Conservation (phyloP, 176 grass and related monocot species). For the Saccharum officinarum region DNA sequence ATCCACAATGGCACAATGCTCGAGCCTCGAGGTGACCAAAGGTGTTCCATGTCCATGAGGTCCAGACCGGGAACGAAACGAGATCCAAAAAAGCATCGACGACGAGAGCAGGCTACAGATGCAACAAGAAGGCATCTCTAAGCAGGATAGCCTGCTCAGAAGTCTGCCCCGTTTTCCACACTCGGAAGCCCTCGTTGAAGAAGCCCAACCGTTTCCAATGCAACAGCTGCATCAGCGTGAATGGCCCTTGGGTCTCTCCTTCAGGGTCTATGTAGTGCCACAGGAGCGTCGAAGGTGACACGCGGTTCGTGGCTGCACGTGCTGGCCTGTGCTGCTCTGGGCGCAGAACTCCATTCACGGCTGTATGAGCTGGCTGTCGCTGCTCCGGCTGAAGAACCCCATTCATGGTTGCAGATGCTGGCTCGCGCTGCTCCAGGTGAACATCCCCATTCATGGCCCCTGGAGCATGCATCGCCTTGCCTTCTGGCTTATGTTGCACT, state of each 20-base stretch:
- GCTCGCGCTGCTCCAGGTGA: not conserved
- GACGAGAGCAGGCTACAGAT: not conserved
- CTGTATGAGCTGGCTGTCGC: not conserved
- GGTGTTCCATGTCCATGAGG: not conserved
- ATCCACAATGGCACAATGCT: not conserved
- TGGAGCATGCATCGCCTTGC: not conserved
- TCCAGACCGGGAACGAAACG: not conserved
- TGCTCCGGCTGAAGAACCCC: not conserved
- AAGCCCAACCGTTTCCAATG: conserved; percentile 41
- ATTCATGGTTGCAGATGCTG: not conserved
- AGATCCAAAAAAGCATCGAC: not conserved
- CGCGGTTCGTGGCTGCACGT: not conserved
- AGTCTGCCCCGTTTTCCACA: conserved; percentile 56
- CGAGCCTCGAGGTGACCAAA: not conserved
- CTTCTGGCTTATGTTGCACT: conserved; percentile 4
- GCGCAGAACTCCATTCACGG: not conserved
- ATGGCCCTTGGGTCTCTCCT: conserved; percentile 51
- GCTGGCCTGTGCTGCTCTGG: not conserved
- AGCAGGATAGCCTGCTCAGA: conserved; percentile 41
- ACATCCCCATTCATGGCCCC: not conserved
- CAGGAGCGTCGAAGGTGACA: not conserved
- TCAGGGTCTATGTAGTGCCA: conserved; percentile 52
- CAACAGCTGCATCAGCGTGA: conserved; percentile 21
- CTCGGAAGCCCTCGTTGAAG: conserved; percentile 54
- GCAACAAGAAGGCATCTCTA: conserved; percentile 28